Conservation (phyloP, 1,284 basidiomycete species). For the Naganishia albida region DNA sequence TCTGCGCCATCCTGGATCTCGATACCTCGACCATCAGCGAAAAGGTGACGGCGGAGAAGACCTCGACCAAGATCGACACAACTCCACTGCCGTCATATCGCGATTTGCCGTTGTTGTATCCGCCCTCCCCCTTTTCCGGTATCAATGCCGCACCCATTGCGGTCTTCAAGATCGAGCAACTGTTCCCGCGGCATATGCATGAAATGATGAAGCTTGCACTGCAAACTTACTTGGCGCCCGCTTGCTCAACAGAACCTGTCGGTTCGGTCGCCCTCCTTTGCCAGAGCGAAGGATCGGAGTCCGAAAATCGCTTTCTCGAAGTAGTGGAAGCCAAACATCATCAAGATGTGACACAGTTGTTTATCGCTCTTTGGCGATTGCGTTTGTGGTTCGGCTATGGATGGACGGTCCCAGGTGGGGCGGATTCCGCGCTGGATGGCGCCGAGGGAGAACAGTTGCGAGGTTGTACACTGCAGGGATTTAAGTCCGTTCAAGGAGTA, state of each 20-base stretch:
- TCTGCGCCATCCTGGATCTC: conserved; percentile 1
- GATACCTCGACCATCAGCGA: neutral
- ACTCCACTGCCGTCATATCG: neutral
- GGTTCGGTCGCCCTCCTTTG: neutral
- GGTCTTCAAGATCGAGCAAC: neutral
- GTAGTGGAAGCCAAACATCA: neutral
- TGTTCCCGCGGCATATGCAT: neutral
- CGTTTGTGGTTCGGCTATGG: conserved; percentile 10
- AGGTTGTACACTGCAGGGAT: conserved; percentile 7
- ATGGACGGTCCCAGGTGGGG: conserved; percentile 10
- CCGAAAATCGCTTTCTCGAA: neutral
- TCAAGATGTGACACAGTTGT: neutral
- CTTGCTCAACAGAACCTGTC: neutral
- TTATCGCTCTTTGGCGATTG: conserved; percentile 22
- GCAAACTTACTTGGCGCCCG: neutral
- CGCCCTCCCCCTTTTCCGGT: too few relatives aligned
- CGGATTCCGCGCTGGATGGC: neutral
- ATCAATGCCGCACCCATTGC: neutral
- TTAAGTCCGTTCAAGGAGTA: conserved; percentile 16
- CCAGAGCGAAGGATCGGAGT: neutral
- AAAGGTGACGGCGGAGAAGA: neutral
- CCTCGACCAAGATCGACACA: neutral
- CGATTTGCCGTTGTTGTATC: conserved; percentile 11
- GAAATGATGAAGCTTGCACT: neutral
- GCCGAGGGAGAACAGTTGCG: neutral